A percentile compares a stretch with the other conserved stretches of the same genome.
Conservation (phyloP, 2,329 filamentous ascomycete species). For the Canariomyces notabilis region DNA sequence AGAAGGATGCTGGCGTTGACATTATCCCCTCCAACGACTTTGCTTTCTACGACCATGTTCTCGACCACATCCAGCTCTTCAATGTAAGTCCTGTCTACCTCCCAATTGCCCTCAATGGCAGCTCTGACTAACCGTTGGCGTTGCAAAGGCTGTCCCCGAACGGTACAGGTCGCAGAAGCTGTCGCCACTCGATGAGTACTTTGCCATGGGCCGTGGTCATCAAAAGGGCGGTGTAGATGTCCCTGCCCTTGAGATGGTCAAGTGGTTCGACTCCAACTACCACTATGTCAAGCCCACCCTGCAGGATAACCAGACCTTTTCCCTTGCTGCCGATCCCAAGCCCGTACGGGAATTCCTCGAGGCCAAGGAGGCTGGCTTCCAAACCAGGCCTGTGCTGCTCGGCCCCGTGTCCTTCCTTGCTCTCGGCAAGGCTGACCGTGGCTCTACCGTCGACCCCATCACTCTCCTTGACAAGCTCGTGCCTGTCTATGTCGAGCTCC, state of each 20-base stretch:
- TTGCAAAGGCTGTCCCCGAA: constrained; percentile 72
- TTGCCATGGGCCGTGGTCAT: constrained; percentile 98
- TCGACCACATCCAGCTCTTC: constrained; percentile 97
- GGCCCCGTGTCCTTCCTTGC: constrained; percentile 96
- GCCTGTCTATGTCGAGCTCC: constrained; percentile 89
- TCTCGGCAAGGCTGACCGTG: constrained; percentile 97
- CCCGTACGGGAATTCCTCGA: constrained; percentile 90
- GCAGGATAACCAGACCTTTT: constrained; percentile 95
- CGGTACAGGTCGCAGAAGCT: constrained; percentile 90
- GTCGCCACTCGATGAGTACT: constrained; percentile 90
- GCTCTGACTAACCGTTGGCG: constrained; percentile 7
- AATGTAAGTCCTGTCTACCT: constrained; percentile 56
- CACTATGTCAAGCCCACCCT: constrained; percentile 99
- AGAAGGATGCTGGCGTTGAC: constrained; percentile 96
- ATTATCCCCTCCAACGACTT: constrained; percentile 99
- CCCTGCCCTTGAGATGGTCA: constrained; percentile 96
- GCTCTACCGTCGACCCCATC: constrained; percentile 87
- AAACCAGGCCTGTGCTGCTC: constrained; percentile 87
- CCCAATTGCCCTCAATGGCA: constrained; percentile 17
- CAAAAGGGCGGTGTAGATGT: constrained; percentile 94
- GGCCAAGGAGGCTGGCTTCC: constrained; percentile 94
- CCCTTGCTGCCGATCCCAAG: constrained; percentile 82
- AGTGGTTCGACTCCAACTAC: constrained; percentile 99
- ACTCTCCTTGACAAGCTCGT: constrained; percentile 88
- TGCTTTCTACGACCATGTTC: constrained; percentile 95